Percentiles rank a stretch among this genome's conserved stretches.
Conservation (phyloP, 2,329 filamentous ascomycete species). For the Pseudocercospora ulei region DNA sequence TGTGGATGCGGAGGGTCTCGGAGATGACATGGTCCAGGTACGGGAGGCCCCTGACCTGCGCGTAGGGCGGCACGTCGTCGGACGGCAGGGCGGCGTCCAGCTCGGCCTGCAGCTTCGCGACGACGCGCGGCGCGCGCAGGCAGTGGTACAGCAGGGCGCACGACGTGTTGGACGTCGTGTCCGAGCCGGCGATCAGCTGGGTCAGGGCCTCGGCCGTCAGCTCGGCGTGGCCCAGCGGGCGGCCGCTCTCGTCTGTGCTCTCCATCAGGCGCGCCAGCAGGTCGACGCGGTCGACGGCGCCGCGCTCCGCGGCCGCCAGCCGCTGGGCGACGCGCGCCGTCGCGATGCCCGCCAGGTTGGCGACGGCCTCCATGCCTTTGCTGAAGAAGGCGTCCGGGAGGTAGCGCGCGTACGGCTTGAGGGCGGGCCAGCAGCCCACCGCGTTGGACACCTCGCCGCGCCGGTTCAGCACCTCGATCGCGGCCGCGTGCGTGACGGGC, state of each 20-base stretch:
- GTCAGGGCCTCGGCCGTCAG: constrained; percentile 82
- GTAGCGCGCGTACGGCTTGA: constrained; percentile 73
- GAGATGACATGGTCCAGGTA: constrained; percentile 69
- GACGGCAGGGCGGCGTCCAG: constrained; percentile 60
- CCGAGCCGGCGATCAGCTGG: constrained; percentile 70
- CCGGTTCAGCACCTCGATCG: constrained; percentile 80
- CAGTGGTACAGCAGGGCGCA: constrained; percentile 76
- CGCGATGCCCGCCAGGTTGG: constrained; percentile 78
- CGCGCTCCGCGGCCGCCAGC: constrained; percentile 54
- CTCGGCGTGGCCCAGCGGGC: constrained; percentile 65
- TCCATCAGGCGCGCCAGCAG: constrained; percentile 76
- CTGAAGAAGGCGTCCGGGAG: constrained; percentile 44
- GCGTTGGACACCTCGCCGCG: constrained; percentile 73
- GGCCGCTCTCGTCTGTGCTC: constrained; percentile 68
- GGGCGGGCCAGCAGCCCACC: constrained; percentile 60
- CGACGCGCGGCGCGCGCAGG: constrained; percentile 57
- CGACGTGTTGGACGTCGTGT: constrained; percentile 69
- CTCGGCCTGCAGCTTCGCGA: constrained; percentile 63
- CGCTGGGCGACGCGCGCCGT: constrained; percentile 69
- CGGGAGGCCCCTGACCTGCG: constrained; percentile 62
- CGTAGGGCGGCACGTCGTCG: constrained; percentile 57
- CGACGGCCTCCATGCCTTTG: constrained; percentile 40
- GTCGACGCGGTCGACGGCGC: constrained; percentile 57
- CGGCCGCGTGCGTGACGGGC: constrained; percentile 36
- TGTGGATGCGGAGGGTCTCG: constrained; percentile 79